These are phyloP conservation scores for Fabrea salina DNA, from an alignment of 169 alveolate genomes.

Conservation along the genomic window DNA sequence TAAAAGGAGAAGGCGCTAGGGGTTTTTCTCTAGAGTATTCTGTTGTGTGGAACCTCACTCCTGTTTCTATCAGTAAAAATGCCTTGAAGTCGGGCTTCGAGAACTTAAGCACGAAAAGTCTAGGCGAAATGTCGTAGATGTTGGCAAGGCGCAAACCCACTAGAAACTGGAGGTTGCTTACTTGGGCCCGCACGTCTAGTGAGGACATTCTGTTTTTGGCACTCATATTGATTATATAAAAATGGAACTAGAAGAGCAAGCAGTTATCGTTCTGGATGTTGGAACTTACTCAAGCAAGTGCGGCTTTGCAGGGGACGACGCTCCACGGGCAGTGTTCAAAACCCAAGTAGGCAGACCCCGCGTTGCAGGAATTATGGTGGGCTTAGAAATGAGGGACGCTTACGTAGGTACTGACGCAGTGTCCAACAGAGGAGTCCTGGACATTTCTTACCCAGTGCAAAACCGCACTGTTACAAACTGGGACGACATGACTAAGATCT, in stretches of 20 bases:
- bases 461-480: conserved; percentile 43
- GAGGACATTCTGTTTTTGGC: conserved; percentile 19
- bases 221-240: conserved; percentile 22
- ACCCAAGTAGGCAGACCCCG: conserved; percentile 52
- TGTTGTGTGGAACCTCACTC: conserved; percentile 79
- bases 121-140: conserved; percentile 6
- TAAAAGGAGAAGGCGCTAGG: conserved; percentile 72
- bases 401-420: conserved; percentile 52
- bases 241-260: conserved; percentile 50
- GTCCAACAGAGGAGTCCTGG: conserved; percentile 48
- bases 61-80: conserved; percentile 49
- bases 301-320: conserved; percentile 59
- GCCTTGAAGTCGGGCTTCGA: conserved; percentile 33
- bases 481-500: conserved; percentile 54
- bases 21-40: conserved; percentile 64
- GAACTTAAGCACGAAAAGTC: conserved; percentile 10
- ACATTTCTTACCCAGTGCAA: conserved; percentile 49
- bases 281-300: conserved; percentile 42
- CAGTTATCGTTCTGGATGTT: conserved; percentile 34
- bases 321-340: conserved; percentile 41
- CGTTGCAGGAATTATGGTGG: conserved; percentile 54
- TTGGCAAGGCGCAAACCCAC: conserved; percentile 29
- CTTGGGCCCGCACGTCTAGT: conserved; percentile 20
- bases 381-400: conserved; percentile 53
- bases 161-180: not conserved